A percentile compares a stretch with the other conserved stretches of the same genome.
Evolutionary conservation across 768 basidiomycete genomes (phyloP).

Genomic region (Suillus clintonianus): DNA sequence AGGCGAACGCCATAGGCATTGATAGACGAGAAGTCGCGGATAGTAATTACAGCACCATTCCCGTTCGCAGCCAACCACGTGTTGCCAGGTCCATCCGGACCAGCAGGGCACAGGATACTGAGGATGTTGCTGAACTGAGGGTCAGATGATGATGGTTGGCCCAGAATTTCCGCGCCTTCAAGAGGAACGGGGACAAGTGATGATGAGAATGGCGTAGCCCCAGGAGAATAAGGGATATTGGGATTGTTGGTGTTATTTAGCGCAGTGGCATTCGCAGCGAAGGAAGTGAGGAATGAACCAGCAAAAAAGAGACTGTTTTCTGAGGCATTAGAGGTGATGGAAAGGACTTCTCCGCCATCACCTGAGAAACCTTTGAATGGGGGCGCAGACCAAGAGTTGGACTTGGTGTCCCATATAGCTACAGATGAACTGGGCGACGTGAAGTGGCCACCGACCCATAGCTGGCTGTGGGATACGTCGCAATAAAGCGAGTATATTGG

Average conservation of each 20-base stretch:
- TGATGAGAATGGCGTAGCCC: constrained; percentile 84
- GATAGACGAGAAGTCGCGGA: constrained; percentile 73
- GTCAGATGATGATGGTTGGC: constrained; percentile 63
- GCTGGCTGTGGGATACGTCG: constrained; percentile 59
- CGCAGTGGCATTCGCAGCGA: constrained; percentile 51
- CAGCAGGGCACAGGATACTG: constrained; percentile 83
- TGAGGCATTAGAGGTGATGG: constrained; percentile 76
- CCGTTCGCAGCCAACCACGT: constrained; percentile 85
- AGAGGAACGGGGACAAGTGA: constrained; percentile 85
- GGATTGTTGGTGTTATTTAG: constrained; percentile 75
- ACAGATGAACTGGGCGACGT: constrained; percentile 66
- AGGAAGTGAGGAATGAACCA: constrained; percentile 83
- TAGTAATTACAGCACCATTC: constrained; percentile 69
- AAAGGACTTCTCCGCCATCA: constrained; percentile 63
- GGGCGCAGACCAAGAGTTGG: constrained; percentile 70
- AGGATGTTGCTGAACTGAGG: constrained; percentile 62
- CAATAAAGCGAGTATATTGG: constrained; percentile 76
- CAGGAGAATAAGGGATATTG: constrained; percentile 79
- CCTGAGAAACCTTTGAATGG: constrained; percentile 85
- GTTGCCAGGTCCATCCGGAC: constrained; percentile 74
- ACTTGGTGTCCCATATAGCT: constrained; percentile 68
- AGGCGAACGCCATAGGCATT: constrained; percentile 81
- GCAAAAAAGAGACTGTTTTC: constrained; percentile 79
- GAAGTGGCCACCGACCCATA: constrained; percentile 84
- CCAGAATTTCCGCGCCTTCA: constrained; percentile 54